phyloP scores from a whole-genome alignment of 306 rosid genomes.

The Cucurbita maxima region DNA sequence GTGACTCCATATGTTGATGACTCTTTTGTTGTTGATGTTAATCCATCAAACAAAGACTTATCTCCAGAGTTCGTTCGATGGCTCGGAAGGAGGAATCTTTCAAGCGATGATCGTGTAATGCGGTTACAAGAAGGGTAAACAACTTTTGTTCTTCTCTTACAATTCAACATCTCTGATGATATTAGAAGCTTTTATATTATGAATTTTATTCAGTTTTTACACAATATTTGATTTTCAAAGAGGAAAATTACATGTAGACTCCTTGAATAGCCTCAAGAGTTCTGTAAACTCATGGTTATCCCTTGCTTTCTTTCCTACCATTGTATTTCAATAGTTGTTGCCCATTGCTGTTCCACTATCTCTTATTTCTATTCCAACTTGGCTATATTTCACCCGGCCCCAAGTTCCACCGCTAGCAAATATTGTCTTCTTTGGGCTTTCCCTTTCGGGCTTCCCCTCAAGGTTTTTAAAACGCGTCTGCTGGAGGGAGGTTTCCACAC shows the following conservation, averaged over 20 bases:
- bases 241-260: not conserved
- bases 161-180: not conserved
- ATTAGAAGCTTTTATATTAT: not conserved
- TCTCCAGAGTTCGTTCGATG: slow-evolving; percentile 75
- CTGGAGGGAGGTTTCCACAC: too few species aligned
- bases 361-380: not conserved
- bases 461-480: too few species aligned
- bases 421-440: too few species aligned
- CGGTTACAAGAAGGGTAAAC: slow-evolving; percentile 86
- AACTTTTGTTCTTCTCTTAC: not conserved
- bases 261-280: not conserved
- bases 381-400: not conserved
- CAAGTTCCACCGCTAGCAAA: too few species aligned
- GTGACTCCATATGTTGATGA: slow-evolving; percentile 93
- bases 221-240: not conserved
- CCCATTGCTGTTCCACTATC: not conserved
- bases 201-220: not conserved
- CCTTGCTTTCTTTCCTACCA: not conserved
- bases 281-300: not conserved
- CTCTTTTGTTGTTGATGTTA: slow-evolving; percentile 42
- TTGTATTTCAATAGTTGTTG: not conserved
- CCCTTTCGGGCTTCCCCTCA: too few species aligned
- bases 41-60: slow-evolving; percentile 59
- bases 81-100: slow-evolving; percentile 78
- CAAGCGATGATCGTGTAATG: slow-evolving; percentile 69